Evolutionary conservation across 1,139 yeast species (phyloP).

Genomic region (Nakaseomyces kungkrabaensis): DNA sequence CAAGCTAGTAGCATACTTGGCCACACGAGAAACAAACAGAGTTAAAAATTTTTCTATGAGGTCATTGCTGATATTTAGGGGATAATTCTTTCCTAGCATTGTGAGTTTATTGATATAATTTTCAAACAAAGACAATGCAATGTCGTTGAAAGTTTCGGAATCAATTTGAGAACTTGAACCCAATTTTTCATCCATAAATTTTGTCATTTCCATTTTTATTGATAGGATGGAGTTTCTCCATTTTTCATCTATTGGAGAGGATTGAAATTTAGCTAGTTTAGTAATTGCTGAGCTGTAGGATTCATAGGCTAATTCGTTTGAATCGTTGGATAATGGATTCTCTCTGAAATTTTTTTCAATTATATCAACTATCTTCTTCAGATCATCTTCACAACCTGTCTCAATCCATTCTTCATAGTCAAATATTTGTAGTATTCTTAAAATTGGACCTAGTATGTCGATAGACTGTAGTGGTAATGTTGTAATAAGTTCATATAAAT

Average conservation of each 20-base stretch:
- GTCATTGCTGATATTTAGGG: slow-evolving; percentile 18
- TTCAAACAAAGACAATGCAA: slow-evolving; percentile 12
- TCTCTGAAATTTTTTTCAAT: slow-evolving; percentile 19
- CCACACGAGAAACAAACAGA: slow-evolving; percentile 13
- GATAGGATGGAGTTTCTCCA: slow-evolving; percentile 19
- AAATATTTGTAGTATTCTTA: slow-evolving; percentile 21
- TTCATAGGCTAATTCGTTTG: slow-evolving; percentile 10
- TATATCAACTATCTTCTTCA: slow-evolving; percentile 14
- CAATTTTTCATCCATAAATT: slow-evolving; percentile 17
- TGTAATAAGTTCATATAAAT: slow-evolving; percentile 16
- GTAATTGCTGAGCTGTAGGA: slow-evolving; percentile 15
- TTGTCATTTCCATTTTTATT: slow-evolving; percentile 18
- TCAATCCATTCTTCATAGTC: slow-evolving; percentile 26
- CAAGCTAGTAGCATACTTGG: slow-evolving; percentile 9
- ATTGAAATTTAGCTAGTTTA: slow-evolving; percentile 15
- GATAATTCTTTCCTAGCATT: slow-evolving; percentile 21
- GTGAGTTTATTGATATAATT: slow-evolving; percentile 23
- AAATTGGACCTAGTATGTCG: slow-evolving; percentile 17
- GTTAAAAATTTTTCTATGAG: slow-evolving; percentile 13
- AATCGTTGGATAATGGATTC: slow-evolving; percentile 9
- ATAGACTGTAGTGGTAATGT: slow-evolving; percentile 20
- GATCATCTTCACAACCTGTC: slow-evolving; percentile 17
- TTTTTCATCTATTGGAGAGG: slow-evolving; percentile 18
- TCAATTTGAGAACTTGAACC: not conserved
- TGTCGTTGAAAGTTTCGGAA: slow-evolving; percentile 9